Evolutionary conservation across 73 alveolate genomes (phyloP).

Genomic region (Blepharisma japonicum): DNA sequence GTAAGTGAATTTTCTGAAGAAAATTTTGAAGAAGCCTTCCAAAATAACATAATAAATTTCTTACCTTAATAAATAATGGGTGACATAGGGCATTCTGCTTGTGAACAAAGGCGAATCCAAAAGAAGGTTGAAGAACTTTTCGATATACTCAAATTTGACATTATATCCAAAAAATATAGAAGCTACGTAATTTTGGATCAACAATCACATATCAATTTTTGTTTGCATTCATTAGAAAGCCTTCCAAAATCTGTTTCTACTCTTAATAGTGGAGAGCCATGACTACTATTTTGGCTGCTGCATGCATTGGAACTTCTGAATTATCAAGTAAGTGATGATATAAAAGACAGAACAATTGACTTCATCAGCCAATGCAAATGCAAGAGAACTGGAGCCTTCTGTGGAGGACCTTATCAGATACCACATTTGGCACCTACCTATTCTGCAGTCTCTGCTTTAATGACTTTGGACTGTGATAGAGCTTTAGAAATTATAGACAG

Average conservation of each 20-base stretch:
- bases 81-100: too few relatives aligned
- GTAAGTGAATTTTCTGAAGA: conserved; percentile 4
- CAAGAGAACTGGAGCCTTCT: conserved; percentile 81
- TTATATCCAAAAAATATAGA: too few relatives aligned
- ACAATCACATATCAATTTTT: too few relatives aligned
- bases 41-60: too few relatives aligned
- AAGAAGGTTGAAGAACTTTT: too few relatives aligned
- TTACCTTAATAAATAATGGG: too few relatives aligned
- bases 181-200: too few relatives aligned
- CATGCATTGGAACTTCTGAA: conserved; percentile 48
- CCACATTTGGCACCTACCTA: conserved; percentile 89
- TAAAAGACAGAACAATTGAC: conserved; percentile 16
- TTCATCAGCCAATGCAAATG: conserved; percentile 45
- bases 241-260: not conserved
- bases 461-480: conserved; percentile 75
- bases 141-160: too few relatives aligned
- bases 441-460: conserved; percentile 80
- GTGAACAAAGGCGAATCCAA: too few relatives aligned
- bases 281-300: conserved; percentile 59
- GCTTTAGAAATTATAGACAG: conserved; percentile 80
- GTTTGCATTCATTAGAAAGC: not conserved
- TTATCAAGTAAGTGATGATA: conserved; percentile 26
- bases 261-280: conserved; percentile 52
- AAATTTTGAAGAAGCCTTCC: conserved; percentile 1
- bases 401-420: conserved; percentile 76